Evolutionary conservation across 1,139 yeast genomes (phyloP).

Genomic region (Debaryomyces fabryi): DNA sequence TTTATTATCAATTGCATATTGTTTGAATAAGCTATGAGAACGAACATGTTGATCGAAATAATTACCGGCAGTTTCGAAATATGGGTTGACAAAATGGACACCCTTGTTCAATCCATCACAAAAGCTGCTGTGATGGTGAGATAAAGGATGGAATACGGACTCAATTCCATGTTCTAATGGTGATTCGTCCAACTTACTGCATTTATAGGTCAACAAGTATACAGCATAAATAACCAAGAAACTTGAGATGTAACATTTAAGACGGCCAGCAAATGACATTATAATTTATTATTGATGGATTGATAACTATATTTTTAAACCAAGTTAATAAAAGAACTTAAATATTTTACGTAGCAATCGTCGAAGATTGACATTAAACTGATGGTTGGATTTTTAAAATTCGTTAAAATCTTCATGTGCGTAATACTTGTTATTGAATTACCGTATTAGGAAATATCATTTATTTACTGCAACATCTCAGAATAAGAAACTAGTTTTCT

Average conservation of each 20-base stretch:
- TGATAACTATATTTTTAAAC: background rate
- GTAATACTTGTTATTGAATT: conserved; percentile 11
- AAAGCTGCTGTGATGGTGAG: conserved; percentile 36
- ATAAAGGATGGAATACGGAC: conserved; percentile 42
- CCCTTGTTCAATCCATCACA: conserved; percentile 41
- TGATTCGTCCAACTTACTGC: conserved; percentile 38
- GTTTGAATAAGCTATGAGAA: conserved; percentile 33
- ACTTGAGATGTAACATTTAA: conserved; percentile 33
- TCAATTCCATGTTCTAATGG: conserved; percentile 33
- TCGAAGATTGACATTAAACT: conserved; percentile 8
- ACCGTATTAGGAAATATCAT: conserved; percentile 12
- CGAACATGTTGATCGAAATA: conserved; percentile 43
- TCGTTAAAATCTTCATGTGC: conserved; percentile 11
- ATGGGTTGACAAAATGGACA: conserved; percentile 35
- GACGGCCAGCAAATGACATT: conserved; percentile 14
- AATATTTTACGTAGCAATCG: conserved; percentile 12
- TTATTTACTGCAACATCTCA: conserved; percentile 4
- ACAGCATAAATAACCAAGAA: conserved; percentile 37
- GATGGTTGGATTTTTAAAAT: conserved; percentile 4
- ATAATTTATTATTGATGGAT: conserved; percentile 1
- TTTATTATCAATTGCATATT: conserved; percentile 29
- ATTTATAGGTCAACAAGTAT: conserved; percentile 46
- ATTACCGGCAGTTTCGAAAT: conserved; percentile 26
- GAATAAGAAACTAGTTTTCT: background rate
- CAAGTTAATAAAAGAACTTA: background rate